phyloP scores from a whole-genome alignment of 768 basidiomycete species.

The Leccinum barrowsii region DNA sequence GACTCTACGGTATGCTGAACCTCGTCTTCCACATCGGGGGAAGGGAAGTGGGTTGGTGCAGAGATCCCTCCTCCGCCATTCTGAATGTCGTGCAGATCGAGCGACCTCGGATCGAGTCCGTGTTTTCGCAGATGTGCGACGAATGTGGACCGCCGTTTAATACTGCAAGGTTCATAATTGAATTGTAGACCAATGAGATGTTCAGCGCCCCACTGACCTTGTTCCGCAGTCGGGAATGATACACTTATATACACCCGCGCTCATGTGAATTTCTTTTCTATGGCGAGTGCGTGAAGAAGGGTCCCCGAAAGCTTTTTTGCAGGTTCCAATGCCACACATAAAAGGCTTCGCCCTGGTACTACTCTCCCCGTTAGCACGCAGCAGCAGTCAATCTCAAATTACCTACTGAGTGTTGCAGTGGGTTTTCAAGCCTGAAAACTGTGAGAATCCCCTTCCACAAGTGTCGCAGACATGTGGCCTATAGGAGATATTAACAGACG shows the following conservation, averaged over 20 bases:
- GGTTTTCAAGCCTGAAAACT: slow-evolving; percentile 57
- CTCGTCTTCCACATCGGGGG: slow-evolving; percentile 2
- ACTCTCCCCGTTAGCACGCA: slow-evolving; percentile 9
- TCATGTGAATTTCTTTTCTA: slow-evolving; percentile 53
- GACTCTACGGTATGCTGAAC: background rate
- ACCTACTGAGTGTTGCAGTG: slow-evolving; percentile 68
- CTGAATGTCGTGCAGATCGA: slow-evolving; percentile 24
- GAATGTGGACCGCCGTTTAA: slow-evolving; percentile 63
- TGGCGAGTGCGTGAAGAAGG: slow-evolving; percentile 70
- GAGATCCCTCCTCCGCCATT: background rate
- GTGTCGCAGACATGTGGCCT: slow-evolving; percentile 51
- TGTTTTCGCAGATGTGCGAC: slow-evolving; percentile 53
- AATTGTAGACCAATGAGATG: background rate
- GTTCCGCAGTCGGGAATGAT: slow-evolving; percentile 43
- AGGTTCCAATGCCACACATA: slow-evolving; percentile 45
- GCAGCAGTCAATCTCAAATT: background rate
- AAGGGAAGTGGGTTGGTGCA: slow-evolving; percentile 16
- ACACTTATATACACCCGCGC: slow-evolving; percentile 43
- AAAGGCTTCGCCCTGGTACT: slow-evolving; percentile 55
- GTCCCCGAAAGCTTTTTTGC: slow-evolving; percentile 56
- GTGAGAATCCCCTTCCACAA: slow-evolving; percentile 57
- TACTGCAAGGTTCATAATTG: slow-evolving; percentile 21
- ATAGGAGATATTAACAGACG: background rate
- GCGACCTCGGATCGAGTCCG: slow-evolving; percentile 23
- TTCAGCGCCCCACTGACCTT: slow-evolving; percentile 32